Base-by-base conservation (phyloP, 2,329 filamentous ascomycete species). In the Fusarium haematococcum region DNA sequence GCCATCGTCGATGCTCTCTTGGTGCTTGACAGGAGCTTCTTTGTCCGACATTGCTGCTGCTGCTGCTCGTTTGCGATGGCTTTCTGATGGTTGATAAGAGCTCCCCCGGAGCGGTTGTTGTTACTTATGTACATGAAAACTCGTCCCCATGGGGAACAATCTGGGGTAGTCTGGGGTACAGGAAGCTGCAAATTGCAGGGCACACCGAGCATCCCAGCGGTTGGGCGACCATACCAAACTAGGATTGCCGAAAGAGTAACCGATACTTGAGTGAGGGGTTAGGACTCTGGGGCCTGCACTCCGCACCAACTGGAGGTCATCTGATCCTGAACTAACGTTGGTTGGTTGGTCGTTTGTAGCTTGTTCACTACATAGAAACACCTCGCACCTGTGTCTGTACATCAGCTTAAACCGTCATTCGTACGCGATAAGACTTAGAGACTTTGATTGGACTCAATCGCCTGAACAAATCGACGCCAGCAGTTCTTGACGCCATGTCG, bases 11-110 rank as follows among this genome's bases (percentile, higher is more conserved):
- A 52, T 57, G 14, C 62, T 59, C 41, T 74, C 75, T 25, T 56
- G 39, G 16, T 74, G 68, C 6, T 60, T 50, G 16, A 70, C 59
- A 39, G 75, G 60, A 20, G 62, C 35, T 18, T 43, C 70, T 20
- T 77, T 77, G 16, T 77, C 73, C 18, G 75, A 71, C 75, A 77
- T 77, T 43, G 20, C 70, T 20, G 41, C 30, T 50, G 35, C 25
- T 65, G 35, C 39, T 33, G 25, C 25, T 52, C 32, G 25, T 20
- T 52, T 3, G 48, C 2, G 25, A 52, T 52, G 48, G 6, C 10
- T 32, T 30, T 52, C 48, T 32, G 48, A 30, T 52, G 48, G 18
- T 52, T 30, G 48, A 52, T n/a, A 52, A 52, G 48, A 13, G 27
- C 48, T 20, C 48, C 48, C 48, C 25, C 25, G 18, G 35, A n/a